phyloP scores from a whole-genome alignment of 805 yeast species.

The Candida chilensis region DNA sequence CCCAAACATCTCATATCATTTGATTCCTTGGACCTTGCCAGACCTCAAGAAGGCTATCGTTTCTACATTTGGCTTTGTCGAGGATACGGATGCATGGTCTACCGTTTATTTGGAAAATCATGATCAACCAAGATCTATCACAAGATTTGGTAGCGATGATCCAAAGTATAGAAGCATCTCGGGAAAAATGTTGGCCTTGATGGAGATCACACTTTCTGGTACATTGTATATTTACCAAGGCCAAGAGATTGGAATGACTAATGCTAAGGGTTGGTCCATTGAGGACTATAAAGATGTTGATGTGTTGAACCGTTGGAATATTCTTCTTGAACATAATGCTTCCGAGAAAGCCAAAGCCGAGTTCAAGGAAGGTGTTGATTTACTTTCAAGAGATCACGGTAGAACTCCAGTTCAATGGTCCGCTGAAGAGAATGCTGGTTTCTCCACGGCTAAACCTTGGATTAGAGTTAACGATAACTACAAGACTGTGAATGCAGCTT shows the following conservation, averaged over 20 bases:
- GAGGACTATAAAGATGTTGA: slow-evolving; percentile 43
- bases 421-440: slow-evolving; percentile 31
- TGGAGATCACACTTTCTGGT: slow-evolving; percentile 40
- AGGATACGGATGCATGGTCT: slow-evolving; percentile 50
- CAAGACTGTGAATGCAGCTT: slow-evolving; percentile 36
- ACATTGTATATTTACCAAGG: slow-evolving; percentile 52
- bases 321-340: no score
- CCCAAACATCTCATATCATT: slow-evolving; percentile 21
- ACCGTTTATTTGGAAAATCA: slow-evolving; percentile 49
- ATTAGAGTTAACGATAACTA: slow-evolving; percentile 41
- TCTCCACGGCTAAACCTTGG: slow-evolving; percentile 44
- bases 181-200: slow-evolving; percentile 38
- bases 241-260: slow-evolving; percentile 51
- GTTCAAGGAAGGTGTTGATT: slow-evolving; percentile 21
- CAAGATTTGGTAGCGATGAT: slow-evolving; percentile 40
- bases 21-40: slow-evolving; percentile 18
- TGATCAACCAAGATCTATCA: slow-evolving; percentile 46
- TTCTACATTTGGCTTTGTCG: slow-evolving; percentile 24
- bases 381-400: slow-evolving; percentile 41
- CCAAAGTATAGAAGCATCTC: slow-evolving; percentile 21
- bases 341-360: no score
- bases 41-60: slow-evolving; percentile 31
- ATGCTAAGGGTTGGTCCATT: slow-evolving; percentile 39
- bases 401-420: slow-evolving; percentile 55
- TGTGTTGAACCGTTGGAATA: slow-evolving; percentile 30